phyloP scores from a whole-genome alignment of 2,329 filamentous ascomycete species.

The Monosporascus sp. region DNA sequence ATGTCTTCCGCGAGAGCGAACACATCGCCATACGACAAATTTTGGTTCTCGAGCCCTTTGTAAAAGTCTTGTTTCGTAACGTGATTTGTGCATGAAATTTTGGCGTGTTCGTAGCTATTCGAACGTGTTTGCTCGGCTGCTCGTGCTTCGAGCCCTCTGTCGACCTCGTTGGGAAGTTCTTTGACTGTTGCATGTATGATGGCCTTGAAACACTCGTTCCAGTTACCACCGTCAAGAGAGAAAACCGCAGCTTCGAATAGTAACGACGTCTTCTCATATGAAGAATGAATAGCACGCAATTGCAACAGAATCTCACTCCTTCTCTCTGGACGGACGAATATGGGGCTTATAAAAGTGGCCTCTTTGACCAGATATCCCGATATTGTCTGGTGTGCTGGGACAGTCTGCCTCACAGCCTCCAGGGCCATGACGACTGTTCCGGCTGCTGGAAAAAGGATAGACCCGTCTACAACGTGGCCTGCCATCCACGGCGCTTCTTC shows the following conservation, averaged over 20 bases:
- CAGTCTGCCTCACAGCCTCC: constrained; percentile 22
- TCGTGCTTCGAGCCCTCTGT: background rate
- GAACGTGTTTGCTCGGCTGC: background rate
- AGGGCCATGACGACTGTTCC: constrained; percentile 28
- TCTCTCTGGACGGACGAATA: constrained; percentile 17
- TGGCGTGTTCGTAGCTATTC: too few relatives aligned
- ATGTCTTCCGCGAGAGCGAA: too few relatives aligned
- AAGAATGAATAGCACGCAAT: constrained; percentile 10
- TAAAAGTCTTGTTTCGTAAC: too few relatives aligned
- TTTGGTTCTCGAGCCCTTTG: too few relatives aligned
- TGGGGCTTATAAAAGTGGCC: constrained; percentile 15
- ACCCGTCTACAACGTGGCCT: constrained; percentile 33
- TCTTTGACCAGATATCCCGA: constrained; percentile 14
- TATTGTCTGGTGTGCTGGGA: background rate
- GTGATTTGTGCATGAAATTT: too few relatives aligned
- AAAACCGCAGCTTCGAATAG: constrained; percentile 16
- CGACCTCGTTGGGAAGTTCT: constrained; percentile 3
- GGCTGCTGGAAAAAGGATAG: constrained; percentile 23
- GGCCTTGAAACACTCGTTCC: constrained; percentile 17
- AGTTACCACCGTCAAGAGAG: constrained; percentile 7
- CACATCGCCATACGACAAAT: too few relatives aligned
- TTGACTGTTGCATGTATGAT: constrained; percentile 13
- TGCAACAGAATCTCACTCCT: constrained; percentile 15
- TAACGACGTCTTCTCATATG: constrained; percentile 1
- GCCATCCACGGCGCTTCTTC: constrained; percentile 36